These are phyloP conservation scores for sorghum (Sorghum bicolor) DNA, from an alignment of 176 grass and related monocot species.

Conservation along the genomic window Sorghum_bicolor_NCBIv3 NC_012871.2:9526001-9526500, in stretches of 20 bases:
- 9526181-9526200: background rate
- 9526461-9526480: background rate
- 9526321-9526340: background rate
- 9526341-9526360: background rate
- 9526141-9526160: background rate
- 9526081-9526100: background rate
- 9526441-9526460: background rate
- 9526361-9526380: background rate
- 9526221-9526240: background rate
- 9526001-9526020: background rate
- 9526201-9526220: background rate
- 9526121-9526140: background rate
- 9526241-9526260: background rate
- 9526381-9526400: background rate
- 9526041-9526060: too few relatives aligned
- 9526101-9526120: background rate
- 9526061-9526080: background rate
- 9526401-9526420: background rate
- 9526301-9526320: background rate
- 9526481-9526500: background rate
- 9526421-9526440: background rate
- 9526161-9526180: background rate
- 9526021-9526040: background rate
- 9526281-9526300: background rate
- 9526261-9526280: background rate